Evolutionary conservation across 192 early-diverging fungal species (phyloP).

Genomic region (Coemansia sp.): DNA sequence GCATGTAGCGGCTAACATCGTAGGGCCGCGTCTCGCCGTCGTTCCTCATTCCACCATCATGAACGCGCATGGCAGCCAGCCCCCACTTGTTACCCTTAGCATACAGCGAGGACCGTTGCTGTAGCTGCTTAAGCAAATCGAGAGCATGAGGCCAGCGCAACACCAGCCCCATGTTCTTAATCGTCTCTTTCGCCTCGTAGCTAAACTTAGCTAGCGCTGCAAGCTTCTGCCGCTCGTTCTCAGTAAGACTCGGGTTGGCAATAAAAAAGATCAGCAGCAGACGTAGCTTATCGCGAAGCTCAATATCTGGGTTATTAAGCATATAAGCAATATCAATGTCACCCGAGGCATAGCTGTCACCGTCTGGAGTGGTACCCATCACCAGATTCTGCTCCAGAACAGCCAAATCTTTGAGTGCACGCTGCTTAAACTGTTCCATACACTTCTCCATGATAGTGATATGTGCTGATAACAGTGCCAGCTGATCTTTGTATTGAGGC

Average conservation of each 20-base stretch:
- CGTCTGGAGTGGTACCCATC: slow-evolving; percentile 53
- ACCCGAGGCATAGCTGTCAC: slow-evolving; percentile 44
- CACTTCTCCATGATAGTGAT: slow-evolving; percentile 57
- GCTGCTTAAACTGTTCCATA: slow-evolving; percentile 55
- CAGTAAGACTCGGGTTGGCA: slow-evolving; percentile 45
- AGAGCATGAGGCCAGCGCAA: slow-evolving; percentile 53
- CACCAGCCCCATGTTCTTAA: slow-evolving; percentile 52
- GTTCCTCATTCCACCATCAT: slow-evolving; percentile 11
- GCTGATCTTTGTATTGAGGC: slow-evolving; percentile 54
- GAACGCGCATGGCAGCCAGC: slow-evolving; percentile 28
- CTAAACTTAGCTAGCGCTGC: slow-evolving; percentile 49
- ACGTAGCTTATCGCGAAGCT: slow-evolving; percentile 49
- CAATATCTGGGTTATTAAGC: slow-evolving; percentile 49
- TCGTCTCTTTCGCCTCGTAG: slow-evolving; percentile 44
- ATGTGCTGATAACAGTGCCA: slow-evolving; percentile 53
- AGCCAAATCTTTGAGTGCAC: slow-evolving; percentile 46
- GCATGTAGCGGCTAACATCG: slow-evolving; percentile 49
- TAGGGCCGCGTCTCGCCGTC: slow-evolving; percentile 37
- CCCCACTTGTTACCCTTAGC: slow-evolving; percentile 49
- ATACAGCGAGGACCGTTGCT: slow-evolving; percentile 32
- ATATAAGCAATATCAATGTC: slow-evolving; percentile 50
- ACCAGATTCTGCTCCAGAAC: slow-evolving; percentile 58
- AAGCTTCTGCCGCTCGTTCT: slow-evolving; percentile 48
- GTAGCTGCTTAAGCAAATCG: slow-evolving; percentile 47
- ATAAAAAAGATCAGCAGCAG: slow-evolving; percentile 45